A percentile compares a stretch with the other conserved stretches of the same genome.
phyloP scores from a whole-genome alignment of 441 rosid species.

The Eugenia klotzschiana region DNA sequence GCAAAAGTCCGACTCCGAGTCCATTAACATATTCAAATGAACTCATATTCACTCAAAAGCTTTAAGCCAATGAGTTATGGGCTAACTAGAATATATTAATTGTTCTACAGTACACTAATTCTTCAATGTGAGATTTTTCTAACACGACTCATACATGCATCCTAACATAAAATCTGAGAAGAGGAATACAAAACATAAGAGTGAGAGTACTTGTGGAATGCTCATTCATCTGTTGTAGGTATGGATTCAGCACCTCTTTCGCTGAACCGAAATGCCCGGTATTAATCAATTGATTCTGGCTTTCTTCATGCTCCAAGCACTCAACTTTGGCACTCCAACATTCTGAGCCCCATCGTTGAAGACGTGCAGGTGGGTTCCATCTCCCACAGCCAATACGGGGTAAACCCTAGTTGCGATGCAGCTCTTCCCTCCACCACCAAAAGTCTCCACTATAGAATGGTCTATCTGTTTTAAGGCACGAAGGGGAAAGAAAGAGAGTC shows the following conservation, averaged over 20 bases:
- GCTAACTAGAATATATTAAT: too few species aligned
- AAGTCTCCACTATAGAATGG: slow-evolving; percentile 72
- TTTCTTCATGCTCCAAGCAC: slow-evolving; percentile 66
- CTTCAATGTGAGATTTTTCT: too few species aligned
- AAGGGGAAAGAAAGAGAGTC: too few species aligned
- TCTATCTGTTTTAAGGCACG: slow-evolving; percentile 28
- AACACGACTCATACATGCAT: too few species aligned
- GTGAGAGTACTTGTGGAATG: too few species aligned
- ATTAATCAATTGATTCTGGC: slow-evolving; percentile 24
- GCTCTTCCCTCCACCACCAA: slow-evolving; percentile 48
- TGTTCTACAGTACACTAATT: too few species aligned
- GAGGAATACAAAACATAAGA: background rate
- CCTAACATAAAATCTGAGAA: slow-evolving; percentile 5
- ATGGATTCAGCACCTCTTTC: too few species aligned
- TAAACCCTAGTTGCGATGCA: slow-evolving; percentile 70
- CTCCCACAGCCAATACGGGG: slow-evolving; percentile 34
- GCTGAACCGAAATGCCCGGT: slow-evolving; percentile 10
- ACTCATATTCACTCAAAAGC: too few species aligned
- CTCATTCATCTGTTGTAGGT: too few species aligned
- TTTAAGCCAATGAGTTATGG: too few species aligned
- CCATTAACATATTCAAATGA: too few species aligned
- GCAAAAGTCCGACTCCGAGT: too few species aligned
- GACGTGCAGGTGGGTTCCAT: slow-evolving; percentile 29
- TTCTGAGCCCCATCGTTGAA: slow-evolving; percentile 48
- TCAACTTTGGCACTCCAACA: slow-evolving; percentile 25